Evolutionary conservation across 2,329 filamentous ascomycete genomes (phyloP).

Genomic region (Hortaea werneckii): DNA sequence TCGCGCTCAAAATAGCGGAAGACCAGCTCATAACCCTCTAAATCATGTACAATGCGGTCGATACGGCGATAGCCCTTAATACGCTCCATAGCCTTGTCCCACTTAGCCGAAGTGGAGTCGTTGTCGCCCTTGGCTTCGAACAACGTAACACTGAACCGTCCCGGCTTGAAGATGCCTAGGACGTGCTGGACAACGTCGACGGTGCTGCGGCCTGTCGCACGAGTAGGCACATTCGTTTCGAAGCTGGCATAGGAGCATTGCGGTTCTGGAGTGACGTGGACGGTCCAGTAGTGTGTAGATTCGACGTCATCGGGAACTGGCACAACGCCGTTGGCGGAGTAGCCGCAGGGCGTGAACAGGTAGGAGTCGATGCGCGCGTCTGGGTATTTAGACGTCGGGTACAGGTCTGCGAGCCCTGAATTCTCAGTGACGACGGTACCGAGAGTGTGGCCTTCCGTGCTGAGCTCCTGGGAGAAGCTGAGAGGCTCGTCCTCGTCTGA

Average conservation of each 20-base stretch:
- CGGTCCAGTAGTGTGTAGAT: constrained; percentile 83
- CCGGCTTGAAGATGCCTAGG: constrained; percentile 89
- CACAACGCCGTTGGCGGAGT: constrained; percentile 92
- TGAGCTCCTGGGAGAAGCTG: constrained; percentile 60
- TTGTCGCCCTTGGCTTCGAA: constrained; percentile 72
- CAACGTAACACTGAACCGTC: constrained; percentile 92
- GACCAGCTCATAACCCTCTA: constrained; percentile 93
- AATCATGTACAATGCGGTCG: constrained; percentile 91
- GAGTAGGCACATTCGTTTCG: constrained; percentile 92
- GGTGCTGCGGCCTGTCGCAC: constrained; percentile 67
- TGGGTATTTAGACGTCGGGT: constrained; percentile 75
- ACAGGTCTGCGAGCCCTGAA: constrained; percentile 82
- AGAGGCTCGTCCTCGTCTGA: constrained; percentile 44
- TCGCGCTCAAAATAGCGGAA: constrained; percentile 94
- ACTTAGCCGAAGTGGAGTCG: constrained; percentile 29
- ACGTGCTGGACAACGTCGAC: constrained; percentile 88
- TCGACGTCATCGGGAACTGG: constrained; percentile 52
- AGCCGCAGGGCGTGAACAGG: constrained; percentile 91
- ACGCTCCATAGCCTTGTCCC: constrained; percentile 53
- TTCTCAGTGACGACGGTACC: constrained; percentile 85
- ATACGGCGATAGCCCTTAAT: constrained; percentile 80
- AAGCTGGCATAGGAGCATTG: constrained; percentile 97
- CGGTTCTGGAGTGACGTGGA: constrained; percentile 94
- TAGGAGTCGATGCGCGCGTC: constrained; percentile 93
- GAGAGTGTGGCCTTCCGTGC: constrained; percentile 86